A percentile compares a stretch with the other conserved stretches of the same genome.
phyloP scores from a whole-genome alignment of 78 protist genomes.

The Dictyostelium brefeldianum region DNA sequence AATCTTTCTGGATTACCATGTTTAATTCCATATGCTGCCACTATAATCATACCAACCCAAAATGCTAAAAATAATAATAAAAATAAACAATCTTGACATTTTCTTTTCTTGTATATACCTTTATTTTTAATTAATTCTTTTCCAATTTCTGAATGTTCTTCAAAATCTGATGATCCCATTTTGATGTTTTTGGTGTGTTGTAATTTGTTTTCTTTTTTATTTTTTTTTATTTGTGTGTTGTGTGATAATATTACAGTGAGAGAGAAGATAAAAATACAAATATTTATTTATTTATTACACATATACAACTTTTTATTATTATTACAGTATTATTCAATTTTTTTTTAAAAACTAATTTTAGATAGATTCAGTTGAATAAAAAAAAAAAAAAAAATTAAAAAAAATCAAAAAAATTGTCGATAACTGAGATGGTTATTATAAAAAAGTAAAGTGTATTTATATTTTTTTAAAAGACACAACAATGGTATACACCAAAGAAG shows the following conservation, averaged over 20 bases:
- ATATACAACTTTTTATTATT: too few species aligned
- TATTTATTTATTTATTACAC: too few species aligned
- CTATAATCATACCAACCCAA: slow-evolving; percentile 88
- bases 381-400: background rate
- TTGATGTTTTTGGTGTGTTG: background rate
- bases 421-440: too few species aligned
- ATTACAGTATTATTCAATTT: background rate
- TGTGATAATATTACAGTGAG: too few species aligned
- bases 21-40: slow-evolving; percentile 68
- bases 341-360: background rate
- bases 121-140: slow-evolving; percentile 42
- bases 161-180: background rate
- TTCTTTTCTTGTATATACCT: slow-evolving; percentile 68
- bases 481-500: too few species aligned
- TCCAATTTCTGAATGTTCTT: slow-evolving; percentile 16
- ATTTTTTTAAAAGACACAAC: too few species aligned
- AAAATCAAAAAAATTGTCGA: background rate
- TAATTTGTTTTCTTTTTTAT: slow-evolving; percentile 9
- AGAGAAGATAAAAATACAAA: too few species aligned
- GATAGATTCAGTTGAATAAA: background rate
- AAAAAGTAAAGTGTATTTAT: too few species aligned
- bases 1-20: slow-evolving; percentile 87
- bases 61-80: slow-evolving; percentile 87
- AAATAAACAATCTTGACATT: slow-evolving; percentile 85
- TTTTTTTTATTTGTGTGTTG: background rate